These are phyloP conservation scores for Linnemannia zychae DNA, from an alignment of 192 early-diverging fungal species.

Conservation along the genomic window DNA sequence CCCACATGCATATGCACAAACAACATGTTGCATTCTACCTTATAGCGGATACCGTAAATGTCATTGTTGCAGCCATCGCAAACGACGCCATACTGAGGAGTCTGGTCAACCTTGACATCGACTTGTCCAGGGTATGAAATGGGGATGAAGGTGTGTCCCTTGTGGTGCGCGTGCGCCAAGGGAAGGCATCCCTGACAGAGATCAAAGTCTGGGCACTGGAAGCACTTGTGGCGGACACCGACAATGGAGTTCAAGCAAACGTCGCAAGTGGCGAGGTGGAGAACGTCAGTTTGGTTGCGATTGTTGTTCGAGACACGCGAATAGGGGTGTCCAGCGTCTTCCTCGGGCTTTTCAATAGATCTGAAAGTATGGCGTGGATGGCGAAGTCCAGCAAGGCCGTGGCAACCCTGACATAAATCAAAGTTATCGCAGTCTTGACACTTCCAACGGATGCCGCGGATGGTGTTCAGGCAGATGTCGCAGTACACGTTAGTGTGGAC, in stretches of 20 bases:
- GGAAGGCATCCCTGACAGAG: slow-evolving; percentile 64
- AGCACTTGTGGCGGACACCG: slow-evolving; percentile 74
- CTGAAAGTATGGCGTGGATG: slow-evolving; percentile 50
- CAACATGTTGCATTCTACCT: slow-evolving; percentile 39
- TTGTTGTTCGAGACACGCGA: slow-evolving; percentile 14
- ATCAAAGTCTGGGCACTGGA: slow-evolving; percentile 66
- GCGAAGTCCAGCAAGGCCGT: slow-evolving; percentile 13
- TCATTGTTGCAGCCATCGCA: slow-evolving; percentile 63
- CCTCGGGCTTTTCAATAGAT: slow-evolving; percentile 15
- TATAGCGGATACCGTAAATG: slow-evolving; percentile 66
- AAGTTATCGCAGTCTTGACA: slow-evolving; percentile 71
- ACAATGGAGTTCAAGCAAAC: slow-evolving; percentile 66
- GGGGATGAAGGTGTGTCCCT: slow-evolving; percentile 64
- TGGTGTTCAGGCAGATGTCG: slow-evolving; percentile 64
- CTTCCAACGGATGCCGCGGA: slow-evolving; percentile 70
- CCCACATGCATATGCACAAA: background rate
- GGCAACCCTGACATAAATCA: slow-evolving; percentile 65
- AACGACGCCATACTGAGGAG: slow-evolving; percentile 55
- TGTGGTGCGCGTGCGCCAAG: slow-evolving; percentile 26
- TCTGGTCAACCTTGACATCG: slow-evolving; percentile 45
- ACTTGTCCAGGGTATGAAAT: slow-evolving; percentile 48
- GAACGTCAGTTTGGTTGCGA: background rate
- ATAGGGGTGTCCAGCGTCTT: background rate
- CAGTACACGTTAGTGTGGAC: slow-evolving; percentile 64
- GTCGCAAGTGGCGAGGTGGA: slow-evolving; percentile 64